These are phyloP conservation scores for Cardiospermum halicacabum DNA, from an alignment of 345 rosid genomes.

Conservation along the genomic window DNA sequence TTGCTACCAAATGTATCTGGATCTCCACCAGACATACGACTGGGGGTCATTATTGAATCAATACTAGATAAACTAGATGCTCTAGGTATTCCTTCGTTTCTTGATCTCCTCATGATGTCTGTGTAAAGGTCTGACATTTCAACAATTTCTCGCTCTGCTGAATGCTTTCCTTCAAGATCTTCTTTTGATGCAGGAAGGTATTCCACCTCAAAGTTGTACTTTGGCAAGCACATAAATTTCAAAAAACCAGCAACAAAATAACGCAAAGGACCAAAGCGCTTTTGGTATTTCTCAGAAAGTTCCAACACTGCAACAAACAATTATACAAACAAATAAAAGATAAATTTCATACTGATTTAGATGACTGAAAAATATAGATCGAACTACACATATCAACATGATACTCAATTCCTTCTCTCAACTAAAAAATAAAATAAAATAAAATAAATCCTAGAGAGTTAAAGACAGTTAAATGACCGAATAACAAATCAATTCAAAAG, in stretches of 20 bases:
- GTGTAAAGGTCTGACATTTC: conserved; percentile 80
- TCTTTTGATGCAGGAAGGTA: conserved; percentile 80
- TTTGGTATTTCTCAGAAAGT: conserved; percentile 91
- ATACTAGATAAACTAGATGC: conserved; percentile 97
- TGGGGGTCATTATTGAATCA: conserved; percentile 89
- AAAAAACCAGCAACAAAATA: conserved; percentile 95
- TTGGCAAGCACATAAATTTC: conserved; percentile 95
- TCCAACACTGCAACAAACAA: conserved; percentile 66
- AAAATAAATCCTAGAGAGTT: conserved; percentile 1
- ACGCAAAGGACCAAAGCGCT: conserved; percentile 92
- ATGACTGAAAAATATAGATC: not conserved
- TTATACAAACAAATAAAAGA: conserved; percentile 15
- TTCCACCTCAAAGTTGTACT: conserved; percentile 88
- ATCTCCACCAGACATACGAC: conserved; percentile 74
- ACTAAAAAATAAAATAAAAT: not conserved
- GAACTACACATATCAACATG: not conserved
- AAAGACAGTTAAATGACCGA: not conserved
- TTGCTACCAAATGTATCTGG: conserved; percentile 64
- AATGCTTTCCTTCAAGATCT: conserved; percentile 51
- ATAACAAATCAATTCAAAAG: not conserved
- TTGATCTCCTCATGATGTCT: conserved; percentile 79
- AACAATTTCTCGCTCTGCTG: conserved; percentile 45
- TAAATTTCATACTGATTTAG: not conserved
- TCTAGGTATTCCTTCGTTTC: conserved; percentile 79
- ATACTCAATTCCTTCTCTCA: not conserved